Evolutionary conservation across 1,284 basidiomycete species (phyloP), one percentile per base, ranked within the genome.

Genomic region (Boletus semigastroideus): DNA sequence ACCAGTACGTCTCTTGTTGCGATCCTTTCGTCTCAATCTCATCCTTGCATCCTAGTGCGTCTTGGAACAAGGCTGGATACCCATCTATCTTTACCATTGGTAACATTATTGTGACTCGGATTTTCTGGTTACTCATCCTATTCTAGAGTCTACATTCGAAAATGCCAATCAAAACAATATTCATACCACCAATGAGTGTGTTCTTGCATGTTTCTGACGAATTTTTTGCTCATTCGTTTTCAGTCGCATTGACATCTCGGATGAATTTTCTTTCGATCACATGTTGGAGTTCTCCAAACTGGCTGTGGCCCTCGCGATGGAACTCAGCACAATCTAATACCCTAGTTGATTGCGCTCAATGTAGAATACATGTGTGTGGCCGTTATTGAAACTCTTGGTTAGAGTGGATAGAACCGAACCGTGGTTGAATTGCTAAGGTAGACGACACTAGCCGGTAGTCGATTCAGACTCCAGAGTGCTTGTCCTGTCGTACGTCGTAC

Each of bases 231-330:
- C 54, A 31, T 33, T 31, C 13, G 51, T 3, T 45, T 57, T 16
- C 59, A 91, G 88, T 66, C 84, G 87, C 43, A 88, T 91, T 59
- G 88, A 95, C 67, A 79, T 92, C 59, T 90, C 87, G 2, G 76
- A 83, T 20, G 94, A 94, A 69, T 97, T 97, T 73, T 91, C 87
- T 62, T 92, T 92, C 63, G 67, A 73, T 2, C 87, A 94, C 64
- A 88, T 90, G 84, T 69, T 91, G 30, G 83, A 93, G 66, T 96
- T 96, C 73, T 91, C 91, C 55, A 96, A 96, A 77, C 78, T 96
- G 42, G 90, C 88, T 13, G 84, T 90, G 16, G 91, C 87, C 1
- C 92, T 91, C 62, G 89, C 86, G 7, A 80, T 94, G 57, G 94
- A 91, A 72, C 78, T 94, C 39, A 83, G 82, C 46, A 80, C 79